A percentile compares a stretch with the other conserved stretches of the same genome.
These are phyloP conservation scores for thale cress (Arabidopsis thaliana) DNA, from an alignment of 345 rosid species.

Conservation along the genomic window DNA sequence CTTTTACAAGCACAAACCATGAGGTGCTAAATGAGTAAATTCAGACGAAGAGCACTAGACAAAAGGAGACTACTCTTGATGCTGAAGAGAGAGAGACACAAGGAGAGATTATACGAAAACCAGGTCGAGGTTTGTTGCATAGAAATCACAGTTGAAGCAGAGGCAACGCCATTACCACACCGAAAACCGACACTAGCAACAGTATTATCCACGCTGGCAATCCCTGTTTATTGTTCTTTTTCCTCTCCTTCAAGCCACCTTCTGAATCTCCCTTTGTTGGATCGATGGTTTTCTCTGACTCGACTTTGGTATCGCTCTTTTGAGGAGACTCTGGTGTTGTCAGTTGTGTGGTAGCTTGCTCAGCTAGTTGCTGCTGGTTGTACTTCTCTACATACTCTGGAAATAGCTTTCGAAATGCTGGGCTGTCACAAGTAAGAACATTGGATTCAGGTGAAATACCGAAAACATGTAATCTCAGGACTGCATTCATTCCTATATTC, in stretches of 20 bases:
- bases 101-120: conserved; percentile 7
- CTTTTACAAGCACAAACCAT: conserved; percentile 36
- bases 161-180: conserved; percentile 96
- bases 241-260: conserved; percentile 46
- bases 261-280: conserved; percentile 45
- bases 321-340: conserved; percentile 48
- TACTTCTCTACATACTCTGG: conserved; percentile 90
- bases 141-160: conserved; percentile 78
- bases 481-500: background rate
- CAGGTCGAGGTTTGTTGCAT: conserved; percentile 27
- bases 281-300: conserved; percentile 48
- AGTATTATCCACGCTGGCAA: conserved; percentile 90
- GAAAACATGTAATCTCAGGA: background rate
- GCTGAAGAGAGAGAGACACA: background rate
- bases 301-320: conserved; percentile 46
- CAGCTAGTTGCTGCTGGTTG: conserved; percentile 63
- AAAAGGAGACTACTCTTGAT: conserved; percentile 39
- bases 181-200: conserved; percentile 82
- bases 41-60: conserved; percentile 35
- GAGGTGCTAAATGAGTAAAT: conserved; percentile 17
- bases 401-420: conserved; percentile 85
- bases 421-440: conserved; percentile 52
- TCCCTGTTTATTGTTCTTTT: conserved; percentile 62
- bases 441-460: conserved; percentile 3
- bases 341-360: conserved; percentile 56